phyloP scores from a whole-genome alignment of 768 basidiomycete species.

The Suillus decipiens region DNA sequence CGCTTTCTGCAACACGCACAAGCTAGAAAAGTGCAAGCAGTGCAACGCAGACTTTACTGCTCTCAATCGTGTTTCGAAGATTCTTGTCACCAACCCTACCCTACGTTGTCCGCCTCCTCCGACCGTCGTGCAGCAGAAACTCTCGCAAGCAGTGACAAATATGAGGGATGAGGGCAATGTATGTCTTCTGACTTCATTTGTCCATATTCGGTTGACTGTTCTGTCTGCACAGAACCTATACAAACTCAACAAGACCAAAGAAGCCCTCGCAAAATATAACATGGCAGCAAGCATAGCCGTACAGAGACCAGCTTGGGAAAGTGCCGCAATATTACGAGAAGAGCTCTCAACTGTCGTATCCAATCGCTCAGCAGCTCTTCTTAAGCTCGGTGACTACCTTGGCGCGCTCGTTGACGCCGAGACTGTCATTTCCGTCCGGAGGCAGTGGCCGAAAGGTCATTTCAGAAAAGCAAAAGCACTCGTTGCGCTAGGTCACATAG shows the following conservation, averaged over 20 bases:
- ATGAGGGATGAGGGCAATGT: conserved; percentile 97
- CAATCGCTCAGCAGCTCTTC: conserved; percentile 89
- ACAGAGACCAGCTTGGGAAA: conserved; percentile 88
- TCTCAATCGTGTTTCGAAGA: conserved; percentile 75
- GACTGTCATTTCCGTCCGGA: conserved; percentile 79
- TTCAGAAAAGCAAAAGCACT: conserved; percentile 93
- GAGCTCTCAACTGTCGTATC: conserved; percentile 89
- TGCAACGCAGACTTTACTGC: conserved; percentile 74
- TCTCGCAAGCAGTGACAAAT: conserved; percentile 70
- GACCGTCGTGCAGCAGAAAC: conserved; percentile 71
- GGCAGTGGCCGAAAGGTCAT: conserved; percentile 94
- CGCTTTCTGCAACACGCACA: conserved; percentile 68
- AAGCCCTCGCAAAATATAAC: conserved; percentile 80
- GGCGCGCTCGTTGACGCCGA: conserved; percentile 89
- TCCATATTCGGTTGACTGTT: conserved; percentile 25
- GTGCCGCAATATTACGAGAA: conserved; percentile 79
- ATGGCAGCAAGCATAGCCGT: conserved; percentile 75
- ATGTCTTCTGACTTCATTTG: conserved; percentile 13
- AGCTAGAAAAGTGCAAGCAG: conserved; percentile 69
- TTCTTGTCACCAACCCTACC: conserved; percentile 68
- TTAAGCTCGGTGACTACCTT: conserved; percentile 73
- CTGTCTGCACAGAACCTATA: conserved; percentile 70
- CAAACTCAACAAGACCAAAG: conserved; percentile 67
- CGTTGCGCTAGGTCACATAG: conserved; percentile 61
- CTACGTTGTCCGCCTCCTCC: conserved; percentile 80